Evolutionary conservation across 345 rosid genomes (phyloP), one percentile per base, ranked within the genome.

Genomic region (Laguncularia racemosa): DNA sequence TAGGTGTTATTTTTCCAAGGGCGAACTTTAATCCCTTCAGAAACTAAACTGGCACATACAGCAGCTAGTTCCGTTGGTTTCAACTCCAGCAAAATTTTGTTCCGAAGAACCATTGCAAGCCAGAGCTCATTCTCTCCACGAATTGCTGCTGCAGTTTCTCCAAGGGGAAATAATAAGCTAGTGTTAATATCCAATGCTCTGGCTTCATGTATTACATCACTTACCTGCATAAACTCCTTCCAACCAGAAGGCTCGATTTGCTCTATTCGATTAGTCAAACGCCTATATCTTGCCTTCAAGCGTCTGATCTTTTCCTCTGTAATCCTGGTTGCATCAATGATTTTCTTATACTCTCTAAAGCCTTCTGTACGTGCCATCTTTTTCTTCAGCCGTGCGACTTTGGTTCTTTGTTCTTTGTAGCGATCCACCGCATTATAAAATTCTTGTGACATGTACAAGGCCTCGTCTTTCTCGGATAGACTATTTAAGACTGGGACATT

Each of bases 41-140:
- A 91, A 52, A 91, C 90, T 59, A 91, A 62, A 63, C 91, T 76
- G 44, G 86, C 86, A 43, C 89, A 80, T 13, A 88, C 89, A 23
- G 89, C 91, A 54, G 95, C 97, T 14, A 91, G 82, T 59, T 91
- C 91, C 44, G 96, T 78, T 15, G 98, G 89, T 70, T 85, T 88
- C 63, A 88, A 71, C 58, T 74, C 80, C 38, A 79, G 73, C 50
- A 92, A 65, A 63, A 79, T 70, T 75, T 78, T 86, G 16, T 78
- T 89, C 16, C 98, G 71, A 21, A 89, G 82, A 33, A 86, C 86
- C 84, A 83, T 89, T 33, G 97, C 96, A 20, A 91, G 89, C 96
- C 97, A 91, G 28, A 91, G 91, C 71, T 88, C 98, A 52, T 92
- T 92, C 61, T 92, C 98, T 56, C 98, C 98, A 63, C 97, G 71